Evolutionary conservation across 768 basidiomycete genomes (phyloP), one percentile per base, ranked within the genome.

Genomic region (Thelephora aurantiotincta): DNA sequence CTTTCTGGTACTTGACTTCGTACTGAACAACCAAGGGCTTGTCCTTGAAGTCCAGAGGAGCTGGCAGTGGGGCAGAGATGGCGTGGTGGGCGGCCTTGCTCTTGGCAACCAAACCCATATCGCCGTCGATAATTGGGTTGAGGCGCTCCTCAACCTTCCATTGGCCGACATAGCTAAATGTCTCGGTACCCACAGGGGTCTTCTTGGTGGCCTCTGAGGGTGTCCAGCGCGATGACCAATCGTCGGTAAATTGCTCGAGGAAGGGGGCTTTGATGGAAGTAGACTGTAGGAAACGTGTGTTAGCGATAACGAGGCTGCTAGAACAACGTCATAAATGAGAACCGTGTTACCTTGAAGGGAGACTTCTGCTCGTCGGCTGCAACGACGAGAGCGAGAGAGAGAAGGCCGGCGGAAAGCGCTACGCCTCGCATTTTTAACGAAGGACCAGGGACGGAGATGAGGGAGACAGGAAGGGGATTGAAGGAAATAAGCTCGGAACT

Each of bases 1-100:
- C 93, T 67, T 97, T 92, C 72, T 99, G 93, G 65, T 96, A 92
- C 69, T 98, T 94, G 70, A 96, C 96, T 63, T 99, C 96, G 59
- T 99, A 99, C 62, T 96, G 92, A 16, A 98, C 83, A 54, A 98
- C 92, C 41, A 98, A 72, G 38, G 93, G 85, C 66, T 93, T 74
- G 49, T 76, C 68, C 56, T 73, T 74, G 68, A 93, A 88, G 71
- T 84, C 80, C 58, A 97, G 69, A 46, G 88, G 74, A 49, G 72
- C 62, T 12, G 66, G 56, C 66, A 99, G 92, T 11, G 92, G 84
- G 1, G 93, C 90, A 50, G 94, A 97, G 64, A 99, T 97, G 62
- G 96, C 96, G 60, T 98, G 94, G 64, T 98, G 94, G 16, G 92
- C 91, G 48, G 96, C 96, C 72, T 93, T 91, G 68, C 80, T 82